These are phyloP conservation scores for Penicillium bovifimosum DNA, from an alignment of 495 filamentous ascomycete genomes.

Conservation along the genomic window DNA sequence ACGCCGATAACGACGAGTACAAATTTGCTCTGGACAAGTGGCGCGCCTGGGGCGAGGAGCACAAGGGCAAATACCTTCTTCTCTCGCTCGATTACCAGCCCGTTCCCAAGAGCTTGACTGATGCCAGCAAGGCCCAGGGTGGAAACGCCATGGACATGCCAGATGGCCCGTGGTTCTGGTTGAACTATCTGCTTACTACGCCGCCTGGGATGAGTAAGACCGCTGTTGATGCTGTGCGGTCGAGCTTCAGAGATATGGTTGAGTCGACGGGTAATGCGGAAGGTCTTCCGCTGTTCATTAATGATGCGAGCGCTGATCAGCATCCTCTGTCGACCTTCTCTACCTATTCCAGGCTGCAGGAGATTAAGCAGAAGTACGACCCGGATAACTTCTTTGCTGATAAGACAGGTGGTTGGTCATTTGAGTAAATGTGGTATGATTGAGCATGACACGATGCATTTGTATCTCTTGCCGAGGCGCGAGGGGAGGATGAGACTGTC, in stretches of 20 bases:
- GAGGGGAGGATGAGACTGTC: no score
- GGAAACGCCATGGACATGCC: slow-evolving; percentile 38
- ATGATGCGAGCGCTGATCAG: slow-evolving; percentile 30
- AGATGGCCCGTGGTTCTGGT: slow-evolving; percentile 33
- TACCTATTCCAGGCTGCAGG: slow-evolving; percentile 22
- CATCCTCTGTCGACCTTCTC: slow-evolving; percentile 29
- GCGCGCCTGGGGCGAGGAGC: slow-evolving; percentile 24
- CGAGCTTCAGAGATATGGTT: slow-evolving; percentile 30
- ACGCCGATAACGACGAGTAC: slow-evolving; percentile 21
- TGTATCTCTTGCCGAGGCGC: no score
- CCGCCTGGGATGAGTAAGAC: slow-evolving; percentile 16
- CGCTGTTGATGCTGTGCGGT: slow-evolving; percentile 26
- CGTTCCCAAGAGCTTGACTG: slow-evolving; percentile 28
- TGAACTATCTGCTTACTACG: slow-evolving; percentile 28
- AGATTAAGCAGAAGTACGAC: slow-evolving; percentile 35
- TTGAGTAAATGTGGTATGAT: slow-evolving; percentile 10
- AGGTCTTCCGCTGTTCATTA: slow-evolving; percentile 30
- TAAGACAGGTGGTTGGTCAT: slow-evolving; percentile 33
- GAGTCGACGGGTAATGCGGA: slow-evolving; percentile 21
- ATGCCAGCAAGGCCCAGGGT: slow-evolving; percentile 31
- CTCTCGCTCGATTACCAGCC: slow-evolving; percentile 32
- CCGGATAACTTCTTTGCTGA: slow-evolving; percentile 33
- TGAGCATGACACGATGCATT: background rate
- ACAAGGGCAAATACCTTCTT: slow-evolving; percentile 28
- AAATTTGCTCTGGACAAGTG: slow-evolving; percentile 19